Evolutionary conservation across 2,329 filamentous ascomycete genomes (phyloP), one percentile per base, ranked within the genome.

Genomic region (Myriangium duriaei): DNA sequence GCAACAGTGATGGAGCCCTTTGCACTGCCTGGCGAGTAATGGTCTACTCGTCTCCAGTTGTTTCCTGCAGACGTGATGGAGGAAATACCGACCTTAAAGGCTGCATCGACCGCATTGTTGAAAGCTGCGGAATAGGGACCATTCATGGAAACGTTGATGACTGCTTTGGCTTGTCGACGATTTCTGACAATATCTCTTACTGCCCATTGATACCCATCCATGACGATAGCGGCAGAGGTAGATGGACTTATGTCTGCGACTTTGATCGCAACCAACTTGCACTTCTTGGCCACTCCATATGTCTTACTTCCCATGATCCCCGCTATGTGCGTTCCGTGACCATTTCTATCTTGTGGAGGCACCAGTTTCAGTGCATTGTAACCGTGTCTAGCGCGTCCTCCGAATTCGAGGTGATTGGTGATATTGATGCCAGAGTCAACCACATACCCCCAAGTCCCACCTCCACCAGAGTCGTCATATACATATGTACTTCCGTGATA

Each of bases 321-420:
- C 7, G 73, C 67, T 15, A 76, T 72, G 59, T 79, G 76, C 39
- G 65, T 74, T 28, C 76, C 76, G 55, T 79, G 76, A 9, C 75
- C 75, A 48, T 76, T 72, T 46, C 69, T 62, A 41, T 64, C 61
- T 14, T 51, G 55, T 39, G 56, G 50, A 11, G 39, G 34, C 49
- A 56, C 42, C 5, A 42, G 37, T 4, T 33, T 34, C 5, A 45
- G 35, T 5, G 42, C 42, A 42, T 59, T 61, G 4, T 47, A 51
- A 18, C 57, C 58, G 40, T 43, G 53, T 4, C 29, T 47, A 6
- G 56, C 60, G 39, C 59, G 52, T 5, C 54, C 56, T 18, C 47
- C 54, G 29, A 60, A 63, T 31, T 61, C 48, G 42, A 19, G 42
- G 42, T 52, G 50, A 16, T 43, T 39, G 16, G 45, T 38, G 26